Evolutionary conservation across 768 basidiomycete genomes (phyloP).

Genomic region (Russula sp.): DNA sequence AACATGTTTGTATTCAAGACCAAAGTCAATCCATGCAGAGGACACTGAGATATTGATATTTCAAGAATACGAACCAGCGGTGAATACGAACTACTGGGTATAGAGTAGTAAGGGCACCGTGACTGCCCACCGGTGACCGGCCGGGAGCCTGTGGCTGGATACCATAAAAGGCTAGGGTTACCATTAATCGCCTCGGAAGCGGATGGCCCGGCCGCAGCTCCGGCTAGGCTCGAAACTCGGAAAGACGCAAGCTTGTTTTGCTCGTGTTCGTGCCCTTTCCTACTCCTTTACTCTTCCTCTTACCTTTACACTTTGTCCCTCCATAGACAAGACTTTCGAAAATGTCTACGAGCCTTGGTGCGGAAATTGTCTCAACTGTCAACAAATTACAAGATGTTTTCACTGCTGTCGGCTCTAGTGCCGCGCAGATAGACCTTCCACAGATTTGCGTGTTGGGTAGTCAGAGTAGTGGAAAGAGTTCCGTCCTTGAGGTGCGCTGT

Average conservation of each 20-base stretch:
- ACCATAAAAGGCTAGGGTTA: neutral
- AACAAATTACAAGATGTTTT: slow-evolving; percentile 94
- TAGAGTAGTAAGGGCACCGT: no score
- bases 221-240: neutral
- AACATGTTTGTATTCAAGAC: no score
- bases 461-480: slow-evolving; percentile 92
- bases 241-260: neutral
- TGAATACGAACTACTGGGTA: no score
- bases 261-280: neutral
- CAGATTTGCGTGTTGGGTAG: slow-evolving; percentile 90
- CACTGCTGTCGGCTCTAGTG: slow-evolving; percentile 71
- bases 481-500: slow-evolving; percentile 74
- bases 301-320: slow-evolving; percentile 9
- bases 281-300: neutral
- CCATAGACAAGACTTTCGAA: slow-evolving; percentile 9
- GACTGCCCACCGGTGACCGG: neutral
- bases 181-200: neutral
- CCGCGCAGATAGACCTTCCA: slow-evolving; percentile 78
- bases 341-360: slow-evolving; percentile 61
- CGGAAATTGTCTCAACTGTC: slow-evolving; percentile 73
- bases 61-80: no score
- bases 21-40: no score
- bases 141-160: neutral
- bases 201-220: neutral
- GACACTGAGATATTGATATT: no score